Evolutionary conservation across 2,329 filamentous ascomycete species (phyloP).

Genomic region (Plectosphaerella cucumerina): DNA sequence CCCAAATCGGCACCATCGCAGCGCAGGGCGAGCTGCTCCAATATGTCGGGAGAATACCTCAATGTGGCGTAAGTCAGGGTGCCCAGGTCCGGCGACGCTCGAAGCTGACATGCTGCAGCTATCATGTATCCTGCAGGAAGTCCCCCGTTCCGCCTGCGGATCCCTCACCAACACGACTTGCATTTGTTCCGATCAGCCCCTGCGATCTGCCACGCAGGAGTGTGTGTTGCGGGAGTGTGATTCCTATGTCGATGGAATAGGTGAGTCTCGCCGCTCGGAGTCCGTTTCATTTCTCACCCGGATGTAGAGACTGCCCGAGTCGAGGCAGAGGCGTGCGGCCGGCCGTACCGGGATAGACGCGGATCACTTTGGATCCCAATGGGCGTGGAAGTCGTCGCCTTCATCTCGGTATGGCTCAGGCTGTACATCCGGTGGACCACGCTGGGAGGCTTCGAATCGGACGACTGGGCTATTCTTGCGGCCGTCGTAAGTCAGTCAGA

Average conservation of each 20-base stretch:
- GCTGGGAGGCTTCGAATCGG: slow-evolving; percentile 23
- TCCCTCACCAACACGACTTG: slow-evolving; percentile 19
- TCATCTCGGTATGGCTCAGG: slow-evolving; percentile 28
- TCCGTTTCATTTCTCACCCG: neutral
- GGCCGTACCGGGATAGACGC: slow-evolving; percentile 23
- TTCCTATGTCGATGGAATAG: slow-evolving; percentile 16
- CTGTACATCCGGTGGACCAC: slow-evolving; percentile 30
- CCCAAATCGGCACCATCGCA: neutral
- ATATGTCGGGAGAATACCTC: slow-evolving; percentile 11
- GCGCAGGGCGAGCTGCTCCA: slow-evolving; percentile 9
- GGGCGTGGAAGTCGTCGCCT: slow-evolving; percentile 28
- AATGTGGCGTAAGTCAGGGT: slow-evolving; percentile 14
- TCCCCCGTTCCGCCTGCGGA: slow-evolving; percentile 18
- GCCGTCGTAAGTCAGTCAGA: slow-evolving; percentile 21
- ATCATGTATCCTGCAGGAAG: slow-evolving; percentile 14
- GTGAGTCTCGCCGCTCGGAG: slow-evolving; percentile 9
- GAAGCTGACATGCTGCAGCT: slow-evolving; percentile 10
- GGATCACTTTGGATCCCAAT: slow-evolving; percentile 26
- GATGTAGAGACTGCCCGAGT: slow-evolving; percentile 24
- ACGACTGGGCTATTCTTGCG: slow-evolving; percentile 35
- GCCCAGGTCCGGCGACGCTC: neutral
- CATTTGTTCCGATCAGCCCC: slow-evolving; percentile 18
- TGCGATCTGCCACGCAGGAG: slow-evolving; percentile 12
- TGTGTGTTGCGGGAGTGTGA: slow-evolving; percentile 20
- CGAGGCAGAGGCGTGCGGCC: slow-evolving; percentile 26